A percentile compares a stretch with the other conserved stretches of the same genome.
Evolutionary conservation across 306 rosid species (phyloP).

Genomic region (Casuarina equisetifolia): DNA sequence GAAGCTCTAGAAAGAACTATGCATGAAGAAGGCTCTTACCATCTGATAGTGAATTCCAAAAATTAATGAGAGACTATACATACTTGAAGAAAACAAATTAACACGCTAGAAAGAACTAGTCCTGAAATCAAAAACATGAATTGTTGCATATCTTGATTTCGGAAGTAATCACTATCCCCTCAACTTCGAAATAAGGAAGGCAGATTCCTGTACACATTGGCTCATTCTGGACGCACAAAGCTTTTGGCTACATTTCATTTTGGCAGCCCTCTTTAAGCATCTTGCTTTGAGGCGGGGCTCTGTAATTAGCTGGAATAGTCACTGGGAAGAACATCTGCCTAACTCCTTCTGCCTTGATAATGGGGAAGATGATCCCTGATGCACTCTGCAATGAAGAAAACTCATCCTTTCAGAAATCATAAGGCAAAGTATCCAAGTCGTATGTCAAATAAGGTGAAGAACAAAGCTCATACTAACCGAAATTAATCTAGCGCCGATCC

Average conservation of each 20-base stretch:
- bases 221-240: not conserved
- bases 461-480: constrained; percentile 42
- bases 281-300: constrained; percentile 49
- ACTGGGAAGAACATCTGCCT: constrained; percentile 94
- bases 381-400: constrained; percentile 61
- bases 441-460: not conserved
- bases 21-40: not conserved
- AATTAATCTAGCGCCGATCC: constrained; percentile 76
- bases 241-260: not conserved
- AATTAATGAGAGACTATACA: not conserved
- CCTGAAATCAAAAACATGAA: not conserved
- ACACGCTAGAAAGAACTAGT: not conserved
- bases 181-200: constrained; percentile 11
- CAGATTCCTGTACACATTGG: not conserved
- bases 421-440: not conserved
- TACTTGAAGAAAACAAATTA: not conserved
- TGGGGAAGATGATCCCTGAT: constrained; percentile 82
- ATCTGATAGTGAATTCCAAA: not conserved
- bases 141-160: not conserved
- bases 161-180: constrained; percentile 5
- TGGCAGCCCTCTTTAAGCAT: constrained; percentile 2
- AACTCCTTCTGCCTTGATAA: constrained; percentile 90
- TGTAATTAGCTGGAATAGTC: constrained; percentile 77
- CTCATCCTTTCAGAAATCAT: not conserved
- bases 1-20: not conserved